These are phyloP conservation scores for Rhizopus stolonifer DNA, from an alignment of 371 early-diverging fungal species.

Conservation along the genomic window DNA sequence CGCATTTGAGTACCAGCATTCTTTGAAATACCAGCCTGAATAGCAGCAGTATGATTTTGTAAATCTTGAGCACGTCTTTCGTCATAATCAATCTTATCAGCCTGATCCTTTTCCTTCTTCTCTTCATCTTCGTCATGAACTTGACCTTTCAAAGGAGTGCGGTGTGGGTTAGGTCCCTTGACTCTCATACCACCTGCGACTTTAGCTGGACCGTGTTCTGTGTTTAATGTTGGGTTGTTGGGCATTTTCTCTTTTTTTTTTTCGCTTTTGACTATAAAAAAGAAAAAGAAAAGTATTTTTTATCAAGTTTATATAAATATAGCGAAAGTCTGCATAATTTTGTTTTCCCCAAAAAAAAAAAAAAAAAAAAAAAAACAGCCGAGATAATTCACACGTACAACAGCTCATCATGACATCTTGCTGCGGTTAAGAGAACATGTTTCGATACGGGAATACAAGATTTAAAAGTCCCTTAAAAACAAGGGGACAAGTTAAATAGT, in stretches of 20 bases:
- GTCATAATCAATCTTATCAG: slow-evolving; percentile 10
- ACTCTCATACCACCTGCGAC: slow-evolving; percentile 28
- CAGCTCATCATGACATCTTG: slow-evolving; percentile 17
- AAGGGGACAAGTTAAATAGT: too few relatives aligned
- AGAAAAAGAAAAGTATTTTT: too few relatives aligned
- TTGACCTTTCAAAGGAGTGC: slow-evolving; percentile 11
- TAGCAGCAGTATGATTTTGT: slow-evolving; percentile 18
- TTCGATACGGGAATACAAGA: too few relatives aligned
- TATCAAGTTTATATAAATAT: too few relatives aligned
- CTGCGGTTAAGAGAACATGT: too few relatives aligned
- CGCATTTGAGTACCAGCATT: slow-evolving; percentile 22
- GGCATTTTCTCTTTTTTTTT: too few relatives aligned
- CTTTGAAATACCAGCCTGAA: slow-evolving; percentile 9
- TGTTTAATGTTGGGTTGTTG: too few relatives aligned
- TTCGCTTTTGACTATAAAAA: too few relatives aligned
- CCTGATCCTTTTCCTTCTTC: slow-evolving; percentile 6
- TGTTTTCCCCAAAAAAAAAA: slow-evolving; percentile 3
- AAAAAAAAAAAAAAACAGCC: background rate
- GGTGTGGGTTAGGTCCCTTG: slow-evolving; percentile 20
- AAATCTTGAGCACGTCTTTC: slow-evolving; percentile 26
- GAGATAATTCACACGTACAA: background rate
- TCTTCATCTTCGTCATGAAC: slow-evolving; percentile 5
- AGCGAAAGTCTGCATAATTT: too few relatives aligned
- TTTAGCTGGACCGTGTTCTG: slow-evolving; percentile 13
- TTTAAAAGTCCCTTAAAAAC: too few relatives aligned